These are phyloP conservation scores for Leccinum fuscescens DNA, from an alignment of 1,284 basidiomycete genomes.

Conservation along the genomic window DNA sequence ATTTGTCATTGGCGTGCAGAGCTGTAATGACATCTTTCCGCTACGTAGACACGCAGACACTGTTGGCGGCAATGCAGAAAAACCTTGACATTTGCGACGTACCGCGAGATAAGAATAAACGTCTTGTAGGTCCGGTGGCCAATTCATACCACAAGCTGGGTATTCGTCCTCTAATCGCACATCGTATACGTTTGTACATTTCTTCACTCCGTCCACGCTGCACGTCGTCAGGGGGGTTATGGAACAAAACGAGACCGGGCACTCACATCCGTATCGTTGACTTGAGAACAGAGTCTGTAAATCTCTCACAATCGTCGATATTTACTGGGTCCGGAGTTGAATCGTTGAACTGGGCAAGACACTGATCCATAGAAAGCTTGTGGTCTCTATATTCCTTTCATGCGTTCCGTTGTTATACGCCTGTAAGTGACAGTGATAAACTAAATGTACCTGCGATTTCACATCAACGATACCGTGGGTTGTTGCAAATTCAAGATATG, in stretches of 20 bases:
- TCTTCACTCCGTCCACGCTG: slow-evolving; percentile 69
- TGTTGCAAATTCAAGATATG: slow-evolving; percentile 87
- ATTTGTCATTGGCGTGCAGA: slow-evolving; percentile 79
- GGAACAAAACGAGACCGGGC: background rate
- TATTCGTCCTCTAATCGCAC: slow-evolving; percentile 80
- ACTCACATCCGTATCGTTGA: slow-evolving; percentile 67
- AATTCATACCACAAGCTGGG: slow-evolving; percentile 98
- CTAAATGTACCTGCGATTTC: slow-evolving; percentile 59
- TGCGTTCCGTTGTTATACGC: background rate
- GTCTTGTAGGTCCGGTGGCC: slow-evolving; percentile 87
- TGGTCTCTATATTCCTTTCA: slow-evolving; percentile 60
- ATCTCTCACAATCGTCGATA: slow-evolving; percentile 60
- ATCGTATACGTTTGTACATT: slow-evolving; percentile 96
- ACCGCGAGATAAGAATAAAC: slow-evolving; percentile 83
- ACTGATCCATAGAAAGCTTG: slow-evolving; percentile 63
- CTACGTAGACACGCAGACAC: slow-evolving; percentile 37
- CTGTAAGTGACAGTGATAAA: background rate
- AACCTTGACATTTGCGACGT: slow-evolving; percentile 31
- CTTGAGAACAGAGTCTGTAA: slow-evolving; percentile 63
- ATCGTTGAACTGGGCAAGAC: slow-evolving; percentile 54
- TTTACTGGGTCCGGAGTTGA: slow-evolving; percentile 61
- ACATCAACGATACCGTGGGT: slow-evolving; percentile 77
- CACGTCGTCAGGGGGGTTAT: background rate
- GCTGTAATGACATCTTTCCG: slow-evolving; percentile 79
- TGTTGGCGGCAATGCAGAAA: background rate